Evolutionary conservation across 1,284 basidiomycete genomes (phyloP), one percentile per base, ranked within the genome.

Genomic region (Retiboletus flavoniger): DNA sequence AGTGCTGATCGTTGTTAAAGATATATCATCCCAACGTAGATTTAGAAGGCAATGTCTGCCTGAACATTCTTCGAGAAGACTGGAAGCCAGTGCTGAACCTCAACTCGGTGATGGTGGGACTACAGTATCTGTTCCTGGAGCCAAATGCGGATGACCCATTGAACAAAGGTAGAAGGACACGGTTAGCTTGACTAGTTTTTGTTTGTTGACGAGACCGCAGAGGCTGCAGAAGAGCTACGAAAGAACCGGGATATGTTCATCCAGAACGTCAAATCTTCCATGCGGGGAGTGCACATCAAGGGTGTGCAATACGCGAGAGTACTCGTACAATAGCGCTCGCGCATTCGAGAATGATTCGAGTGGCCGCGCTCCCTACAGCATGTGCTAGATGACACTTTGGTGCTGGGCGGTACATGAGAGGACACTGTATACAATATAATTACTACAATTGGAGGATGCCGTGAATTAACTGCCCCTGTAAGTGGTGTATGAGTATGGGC

Each of bases 21-120:
- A 98, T 99, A 70, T 99, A 99, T 74, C 97, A 99, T 72, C 97
- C 97, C 2, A 99, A 99, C 68, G 87, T 99, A 45, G 96, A 99
- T 73, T 82, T 98, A 34, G 93, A 98, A 68, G 95, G 95, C 47
- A 98, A 98, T 63, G 94, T 98, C 36, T 96, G 93, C 75, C 72
- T 96, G 67, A 99, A 99, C 77, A 98, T 99, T 66, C 81, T 99
- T 56, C 86, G 97, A 71, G 97, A 99, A 78, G 97, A 99, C 76
- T 99, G 97, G 97, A 99, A 99, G 70, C 97, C 97, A 14, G 97
- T 98, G 4, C 80, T 99, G 50, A 98, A 98, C 73, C 81, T 98
- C 53, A 98, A 95, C 72, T 93, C 94, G 35, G 92, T 99, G 59
- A 95, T 98, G 88, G 93, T 98, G 60, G 97, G 97, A 35, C 76